Evolutionary conservation across 768 basidiomycete species (phyloP), one percentile per base, ranked within the genome.

Genomic region (Lanmaoa rubissima): DNA sequence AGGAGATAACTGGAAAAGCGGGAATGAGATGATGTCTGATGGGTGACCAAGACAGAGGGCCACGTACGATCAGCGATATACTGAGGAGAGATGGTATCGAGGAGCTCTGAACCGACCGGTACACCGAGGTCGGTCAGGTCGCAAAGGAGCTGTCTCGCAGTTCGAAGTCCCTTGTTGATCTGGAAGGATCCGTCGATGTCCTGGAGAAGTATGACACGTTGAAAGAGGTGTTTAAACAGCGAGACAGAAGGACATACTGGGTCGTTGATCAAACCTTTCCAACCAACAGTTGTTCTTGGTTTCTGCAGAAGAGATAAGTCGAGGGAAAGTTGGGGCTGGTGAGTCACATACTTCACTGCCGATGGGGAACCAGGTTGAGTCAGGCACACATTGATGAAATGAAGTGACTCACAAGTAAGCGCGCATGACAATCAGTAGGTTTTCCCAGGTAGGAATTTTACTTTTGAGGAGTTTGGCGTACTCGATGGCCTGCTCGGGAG

Each of bases 281-380:
- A 98, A 64, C 95, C 95, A 47, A 98, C 94, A 2, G 94, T 98
- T 31, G 96, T 98, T 55, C 96, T 83, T 0, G 94, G 97, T 86
- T 98, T 96, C 84, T 96, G 70, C 17, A 49, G 28, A 48, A 17
- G 21, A 16, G 26, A 38, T 72, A 7, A 72, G 61, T 17, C 0
- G 19, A 55, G 17, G 19, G 17, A 41, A 13, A 4, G 6, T 14
- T 47, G n/a, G 16, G 17, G 16, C 21, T 12, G 16, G 35, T 13
- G 1, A 4, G 28, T 3, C 14, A 65, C 66, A 50, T 55, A 79
- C 78, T 69, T 79, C 78, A 32, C 79, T 80, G 58, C 32, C 6
- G 24, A 36, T 7, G 4, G n/a, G n/a, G 21, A 35, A 16, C 12
- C 64, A 76, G 67, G 74, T 78, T 74, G 61, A 75, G 79, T 59